phyloP scores from a whole-genome alignment of 768 basidiomycete genomes.

The Lactarius evosmus region DNA sequence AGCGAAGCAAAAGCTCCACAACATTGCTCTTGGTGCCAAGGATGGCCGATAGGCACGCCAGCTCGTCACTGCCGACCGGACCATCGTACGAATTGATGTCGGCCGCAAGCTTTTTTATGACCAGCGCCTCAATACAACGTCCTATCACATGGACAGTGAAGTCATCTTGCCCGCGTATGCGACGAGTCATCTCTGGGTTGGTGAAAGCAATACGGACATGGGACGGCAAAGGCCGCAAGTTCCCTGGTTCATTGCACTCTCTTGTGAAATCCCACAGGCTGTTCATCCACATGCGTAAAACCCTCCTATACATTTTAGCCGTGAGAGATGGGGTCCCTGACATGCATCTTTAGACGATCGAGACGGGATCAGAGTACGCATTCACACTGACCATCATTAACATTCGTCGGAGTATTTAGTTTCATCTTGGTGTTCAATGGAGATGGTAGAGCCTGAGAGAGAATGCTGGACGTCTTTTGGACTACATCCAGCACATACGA shows the following conservation, averaged over 20 bases:
- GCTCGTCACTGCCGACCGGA: background rate
- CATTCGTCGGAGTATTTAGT: background rate
- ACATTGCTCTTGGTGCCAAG: background rate
- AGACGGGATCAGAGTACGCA: background rate
- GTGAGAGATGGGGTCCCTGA: background rate
- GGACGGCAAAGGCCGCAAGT: background rate
- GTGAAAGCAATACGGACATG: background rate
- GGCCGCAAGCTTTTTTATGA: background rate
- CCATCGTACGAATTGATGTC: background rate
- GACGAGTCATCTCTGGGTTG: background rate
- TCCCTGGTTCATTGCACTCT: background rate
- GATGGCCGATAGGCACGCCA: background rate
- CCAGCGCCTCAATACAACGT: background rate
- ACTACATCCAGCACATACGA: background rate
- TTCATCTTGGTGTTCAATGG: background rate
- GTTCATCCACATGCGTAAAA: background rate
- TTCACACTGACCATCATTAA: background rate
- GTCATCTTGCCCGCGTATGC: background rate
- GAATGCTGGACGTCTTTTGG: background rate
- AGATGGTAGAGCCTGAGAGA: background rate
- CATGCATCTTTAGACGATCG: background rate
- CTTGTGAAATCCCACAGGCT: background rate
- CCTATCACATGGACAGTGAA: background rate
- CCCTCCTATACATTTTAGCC: background rate
- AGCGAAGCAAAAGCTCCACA: background rate